phyloP scores from a whole-genome alignment of 176 grass and related monocot species.

The Triticum dicoccoides region DNA sequence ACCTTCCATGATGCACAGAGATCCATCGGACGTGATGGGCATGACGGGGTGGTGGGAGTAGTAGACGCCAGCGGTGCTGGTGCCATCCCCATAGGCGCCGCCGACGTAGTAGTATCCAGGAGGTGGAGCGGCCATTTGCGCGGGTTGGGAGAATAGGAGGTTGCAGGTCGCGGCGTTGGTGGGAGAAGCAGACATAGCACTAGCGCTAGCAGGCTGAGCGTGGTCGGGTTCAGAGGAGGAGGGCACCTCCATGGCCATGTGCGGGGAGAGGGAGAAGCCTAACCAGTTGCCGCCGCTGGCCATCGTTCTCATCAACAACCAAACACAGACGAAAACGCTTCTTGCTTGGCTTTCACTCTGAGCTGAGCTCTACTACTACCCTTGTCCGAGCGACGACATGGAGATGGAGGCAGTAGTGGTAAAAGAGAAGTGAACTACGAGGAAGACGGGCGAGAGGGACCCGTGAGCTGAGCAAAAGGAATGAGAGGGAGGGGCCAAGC shows the following conservation, averaged over 20 bases:
- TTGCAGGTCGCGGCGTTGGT: constrained; percentile 32
- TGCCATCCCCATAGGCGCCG: constrained; percentile 59
- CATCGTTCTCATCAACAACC: constrained; percentile 50
- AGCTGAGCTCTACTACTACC: background rate
- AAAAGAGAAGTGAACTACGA: background rate
- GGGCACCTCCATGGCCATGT: constrained; percentile 56
- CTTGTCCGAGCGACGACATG: background rate
- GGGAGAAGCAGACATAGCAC: constrained; percentile 25
- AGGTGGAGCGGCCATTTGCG: constrained; percentile 28
- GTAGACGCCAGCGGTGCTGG: constrained; percentile 53
- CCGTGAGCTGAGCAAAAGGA: constrained; percentile 35
- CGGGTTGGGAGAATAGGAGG: constrained; percentile 61
- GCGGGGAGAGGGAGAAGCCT: constrained; percentile 87
- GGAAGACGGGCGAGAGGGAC: background rate
- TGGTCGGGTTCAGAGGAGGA: constrained; percentile 29
- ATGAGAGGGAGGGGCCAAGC: constrained; percentile 9
- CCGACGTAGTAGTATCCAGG: constrained; percentile 55
- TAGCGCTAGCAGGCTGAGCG: constrained; percentile 22
- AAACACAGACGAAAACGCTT: background rate
- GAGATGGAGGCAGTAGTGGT: no score
- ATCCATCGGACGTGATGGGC: constrained; percentile 79
- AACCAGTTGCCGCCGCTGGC: constrained; percentile 67
- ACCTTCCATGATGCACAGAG: constrained; percentile 91
- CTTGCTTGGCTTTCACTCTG: background rate
- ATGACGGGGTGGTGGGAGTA: constrained; percentile 58